phyloP scores from a whole-genome alignment of 768 basidiomycete genomes.

The Amanita fuliginea region DNA sequence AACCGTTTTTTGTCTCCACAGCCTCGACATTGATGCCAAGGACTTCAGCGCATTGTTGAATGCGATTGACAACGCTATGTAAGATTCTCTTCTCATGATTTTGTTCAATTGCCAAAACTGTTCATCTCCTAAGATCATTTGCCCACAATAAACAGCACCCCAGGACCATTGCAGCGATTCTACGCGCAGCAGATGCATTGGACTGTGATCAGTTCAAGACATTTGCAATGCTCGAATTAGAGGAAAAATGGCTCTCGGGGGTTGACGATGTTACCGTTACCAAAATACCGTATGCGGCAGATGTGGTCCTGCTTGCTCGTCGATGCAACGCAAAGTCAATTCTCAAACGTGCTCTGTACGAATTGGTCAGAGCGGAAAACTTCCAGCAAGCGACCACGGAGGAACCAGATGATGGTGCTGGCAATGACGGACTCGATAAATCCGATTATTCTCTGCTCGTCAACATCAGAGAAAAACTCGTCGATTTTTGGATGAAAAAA shows the following conservation, averaged over 20 bases:
- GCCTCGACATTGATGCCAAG: constrained; percentile 10
- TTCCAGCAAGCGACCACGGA: neutral
- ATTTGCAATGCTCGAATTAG: neutral
- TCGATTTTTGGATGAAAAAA: neutral
- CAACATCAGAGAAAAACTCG: neutral
- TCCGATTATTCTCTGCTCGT: neutral
- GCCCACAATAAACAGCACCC: neutral
- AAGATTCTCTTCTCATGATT: neutral
- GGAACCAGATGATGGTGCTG: neutral
- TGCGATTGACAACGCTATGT: constrained; percentile 24
- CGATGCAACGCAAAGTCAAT: neutral
- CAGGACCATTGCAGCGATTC: neutral
- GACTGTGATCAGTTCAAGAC: neutral
- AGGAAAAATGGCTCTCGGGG: neutral
- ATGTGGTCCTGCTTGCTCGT: neutral
- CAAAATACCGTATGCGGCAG: neutral
- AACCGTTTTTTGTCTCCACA: constrained; percentile 1
- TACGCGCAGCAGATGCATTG: neutral
- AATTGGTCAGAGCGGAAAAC: neutral
- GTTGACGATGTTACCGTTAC: neutral
- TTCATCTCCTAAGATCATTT: neutral
- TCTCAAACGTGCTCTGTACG: neutral
- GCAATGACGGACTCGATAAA: neutral
- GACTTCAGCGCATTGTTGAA: constrained; percentile 24
- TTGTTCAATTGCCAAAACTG: neutral